These are phyloP conservation scores for Colletotrichum sp. DNA, from an alignment of 2,329 filamentous ascomycete species.

Conservation along the genomic window DNA sequence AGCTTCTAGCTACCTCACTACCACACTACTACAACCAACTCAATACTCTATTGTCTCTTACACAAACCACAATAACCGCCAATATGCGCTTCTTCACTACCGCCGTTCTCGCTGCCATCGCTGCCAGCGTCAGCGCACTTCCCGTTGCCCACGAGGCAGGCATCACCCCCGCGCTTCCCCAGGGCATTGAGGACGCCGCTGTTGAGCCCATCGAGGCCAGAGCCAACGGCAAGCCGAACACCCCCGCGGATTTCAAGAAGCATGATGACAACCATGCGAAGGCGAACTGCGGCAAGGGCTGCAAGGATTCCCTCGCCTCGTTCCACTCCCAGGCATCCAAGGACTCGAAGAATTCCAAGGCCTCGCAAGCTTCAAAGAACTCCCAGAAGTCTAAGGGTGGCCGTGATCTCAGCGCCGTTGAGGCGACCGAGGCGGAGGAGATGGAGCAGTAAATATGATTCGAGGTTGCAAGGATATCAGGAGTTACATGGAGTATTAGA, in stretches of 20 bases:
- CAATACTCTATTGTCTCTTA: background rate
- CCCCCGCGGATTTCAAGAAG: background rate
- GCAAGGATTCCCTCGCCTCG: background rate
- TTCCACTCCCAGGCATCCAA: conserved; percentile 2
- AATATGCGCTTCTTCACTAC: background rate
- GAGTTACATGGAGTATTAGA: background rate
- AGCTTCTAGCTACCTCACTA: background rate
- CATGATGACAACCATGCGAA: background rate
- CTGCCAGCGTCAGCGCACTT: background rate
- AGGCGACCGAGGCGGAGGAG: background rate
- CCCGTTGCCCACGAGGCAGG: background rate
- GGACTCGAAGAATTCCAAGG: background rate
- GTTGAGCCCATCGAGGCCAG: background rate
- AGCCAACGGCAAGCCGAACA: background rate
- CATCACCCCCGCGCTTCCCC: background rate
- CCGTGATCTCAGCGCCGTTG: background rate
- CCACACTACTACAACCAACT: background rate
- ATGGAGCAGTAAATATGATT: background rate
- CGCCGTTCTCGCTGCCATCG: background rate
- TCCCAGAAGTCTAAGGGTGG: background rate
- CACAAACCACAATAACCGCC: background rate
- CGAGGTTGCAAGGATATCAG: background rate
- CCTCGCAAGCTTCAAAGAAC: background rate
- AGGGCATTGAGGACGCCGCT: background rate
- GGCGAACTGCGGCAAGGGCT: background rate